phyloP scores from a whole-genome alignment of 2,329 filamentous ascomycete species.

The Raffaelea ambrosiae region DNA sequence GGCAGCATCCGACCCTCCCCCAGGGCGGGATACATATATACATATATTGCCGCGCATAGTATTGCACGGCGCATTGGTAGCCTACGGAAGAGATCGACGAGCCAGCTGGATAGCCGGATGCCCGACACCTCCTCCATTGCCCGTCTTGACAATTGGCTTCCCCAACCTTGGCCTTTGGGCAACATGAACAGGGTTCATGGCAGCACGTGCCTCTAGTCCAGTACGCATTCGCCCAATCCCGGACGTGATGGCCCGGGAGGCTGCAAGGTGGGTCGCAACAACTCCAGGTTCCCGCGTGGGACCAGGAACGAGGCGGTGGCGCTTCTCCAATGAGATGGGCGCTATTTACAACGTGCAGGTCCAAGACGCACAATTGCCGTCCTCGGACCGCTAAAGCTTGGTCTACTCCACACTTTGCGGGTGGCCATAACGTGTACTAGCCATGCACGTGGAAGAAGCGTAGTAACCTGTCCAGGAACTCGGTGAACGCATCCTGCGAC shows the following conservation, averaged over 20 bases:
- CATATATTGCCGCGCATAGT: too few species aligned
- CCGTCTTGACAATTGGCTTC: neutral
- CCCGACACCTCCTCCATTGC: too few species aligned
- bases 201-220: neutral
- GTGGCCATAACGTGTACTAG: neutral
- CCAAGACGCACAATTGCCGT: neutral
- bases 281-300: neutral
- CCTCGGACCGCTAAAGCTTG: neutral
- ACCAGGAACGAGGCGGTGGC: neutral
- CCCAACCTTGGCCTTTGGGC: neutral
- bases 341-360: conserved; percentile 4
- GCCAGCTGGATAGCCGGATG: neutral
- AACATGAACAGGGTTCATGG: neutral
- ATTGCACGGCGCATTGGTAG: too few species aligned
- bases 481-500: neutral
- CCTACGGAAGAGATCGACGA: too few species aligned
- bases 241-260: neutral
- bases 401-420: neutral
- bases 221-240: neutral
- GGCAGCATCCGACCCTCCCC: neutral
- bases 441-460: neutral
- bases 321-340: conserved; percentile 2
- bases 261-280: neutral
- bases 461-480: neutral
- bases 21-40: neutral